phyloP scores from a whole-genome alignment of 2,329 filamentous ascomycete genomes.

The Trichoderma harzianum region DNA sequence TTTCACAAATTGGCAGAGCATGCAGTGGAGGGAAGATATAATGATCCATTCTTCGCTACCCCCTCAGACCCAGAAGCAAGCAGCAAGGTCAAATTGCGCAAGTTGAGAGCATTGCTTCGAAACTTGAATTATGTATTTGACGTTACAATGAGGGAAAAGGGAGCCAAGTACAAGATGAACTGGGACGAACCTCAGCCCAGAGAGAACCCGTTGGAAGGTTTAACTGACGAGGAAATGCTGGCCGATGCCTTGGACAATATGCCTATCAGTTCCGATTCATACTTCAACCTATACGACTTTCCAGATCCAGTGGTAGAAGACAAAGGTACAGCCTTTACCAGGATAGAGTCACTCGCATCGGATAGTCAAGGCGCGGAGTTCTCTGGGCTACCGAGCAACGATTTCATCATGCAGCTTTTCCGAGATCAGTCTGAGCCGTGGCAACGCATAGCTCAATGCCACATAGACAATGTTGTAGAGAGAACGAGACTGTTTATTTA shows the following conservation, averaged over 20 bases:
- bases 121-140: slow-evolving; percentile 32
- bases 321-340: neutral
- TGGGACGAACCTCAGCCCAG: neutral
- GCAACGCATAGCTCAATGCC: slow-evolving; percentile 35
- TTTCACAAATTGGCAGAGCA: slow-evolving; percentile 35
- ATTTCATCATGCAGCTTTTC: slow-evolving; percentile 40
- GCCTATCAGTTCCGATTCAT: neutral
- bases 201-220: neutral
- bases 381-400: slow-evolving; percentile 36
- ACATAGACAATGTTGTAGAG: slow-evolving; percentile 32
- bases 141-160: slow-evolving; percentile 27
- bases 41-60: slow-evolving; percentile 37
- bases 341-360: slow-evolving; percentile 34
- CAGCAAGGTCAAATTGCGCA: slow-evolving; percentile 19
- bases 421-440: slow-evolving; percentile 38
- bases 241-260: neutral
- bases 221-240: slow-evolving; percentile 18
- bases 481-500: slow-evolving; percentile 38
- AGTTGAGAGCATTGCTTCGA: slow-evolving; percentile 31
- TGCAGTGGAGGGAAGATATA: slow-evolving; percentile 30
- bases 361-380: slow-evolving; percentile 41
- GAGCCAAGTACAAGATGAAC: slow-evolving; percentile 23
- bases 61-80: neutral
- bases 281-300: neutral
- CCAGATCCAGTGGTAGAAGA: slow-evolving; percentile 23